Base-by-base conservation (phyloP, 768 basidiomycete genomes). In the Lentinula edodes region DNA sequence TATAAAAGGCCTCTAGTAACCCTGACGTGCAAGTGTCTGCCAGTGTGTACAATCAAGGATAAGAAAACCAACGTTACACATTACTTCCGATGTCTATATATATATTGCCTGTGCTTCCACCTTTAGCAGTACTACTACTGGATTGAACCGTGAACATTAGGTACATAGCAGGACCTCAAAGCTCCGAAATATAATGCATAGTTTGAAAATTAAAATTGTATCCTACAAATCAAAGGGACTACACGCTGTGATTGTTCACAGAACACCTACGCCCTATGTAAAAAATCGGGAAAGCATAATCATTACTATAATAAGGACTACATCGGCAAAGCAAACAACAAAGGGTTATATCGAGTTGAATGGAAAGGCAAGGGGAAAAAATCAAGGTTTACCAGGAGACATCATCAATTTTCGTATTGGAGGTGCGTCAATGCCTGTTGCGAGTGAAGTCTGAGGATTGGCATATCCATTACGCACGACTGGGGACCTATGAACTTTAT, bases 341-440 rank as follows among this genome's bases (percentile, higher is more conserved):
- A 51, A 28, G 28, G 28, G 28, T 28, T 3, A 28, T 28, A 28
- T 28, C 13, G 28, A 0, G 6, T 32, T 18, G 28, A 4, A 28
- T 4, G 28, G 28, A 28, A 3, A 28, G 28, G 28, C 28, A 3
- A 28, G 28, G 28, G 3, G 3, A 7, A 53, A 53, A 53, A 8
- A 18, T 7, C 55, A 58, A 16, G 56, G 56, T 60, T 60, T 48
- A 39, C 58, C 58, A 20, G 58, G 48, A 42, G 56, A 46, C 58
- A 60, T 60, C 58, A 60, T 60, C 48, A 60, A 50, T 38, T 60
- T 60, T 20, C 58, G 28, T 36, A 60, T 51, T 9, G 58, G 58
- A 9, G 58, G 43, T 9, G 58, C 45, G 20, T 60, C 58, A 51
- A 48, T 60, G 3, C 58, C 58, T n/a, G 43, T 60, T 6, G 42